Percentiles rank a stretch among this genome's conserved stretches.
These are phyloP conservation scores for Mycena venus DNA, from an alignment of 768 basidiomycete genomes.

Conservation along the genomic window DNA sequence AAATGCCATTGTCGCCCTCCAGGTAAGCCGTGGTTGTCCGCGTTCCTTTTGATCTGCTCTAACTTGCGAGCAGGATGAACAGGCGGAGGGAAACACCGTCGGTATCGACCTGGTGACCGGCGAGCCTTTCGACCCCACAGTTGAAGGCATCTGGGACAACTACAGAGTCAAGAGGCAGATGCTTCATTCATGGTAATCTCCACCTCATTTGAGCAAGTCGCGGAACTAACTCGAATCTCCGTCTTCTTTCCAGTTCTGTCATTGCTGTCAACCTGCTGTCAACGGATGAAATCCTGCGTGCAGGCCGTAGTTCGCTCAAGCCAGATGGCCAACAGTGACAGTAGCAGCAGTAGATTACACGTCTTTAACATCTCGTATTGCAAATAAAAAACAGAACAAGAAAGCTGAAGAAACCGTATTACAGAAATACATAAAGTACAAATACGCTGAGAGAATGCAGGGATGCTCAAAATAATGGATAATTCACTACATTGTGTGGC, in stretches of 20 bases:
- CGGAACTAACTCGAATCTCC: constrained; percentile 36
- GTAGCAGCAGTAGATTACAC: constrained; percentile 23
- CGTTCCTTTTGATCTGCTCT: not conserved
- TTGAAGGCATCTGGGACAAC: constrained; percentile 98
- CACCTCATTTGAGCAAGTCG: not conserved
- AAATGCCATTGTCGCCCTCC: constrained; percentile 91
- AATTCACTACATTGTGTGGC: constrained; percentile 24
- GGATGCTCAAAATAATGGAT: constrained; percentile 17
- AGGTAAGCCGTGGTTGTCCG: constrained; percentile 60
- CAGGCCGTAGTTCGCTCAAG: constrained; percentile 89
- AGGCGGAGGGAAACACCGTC: constrained; percentile 92
- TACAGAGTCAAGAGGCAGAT: constrained; percentile 99
- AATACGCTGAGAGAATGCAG: not conserved
- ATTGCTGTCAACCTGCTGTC: constrained; percentile 96
- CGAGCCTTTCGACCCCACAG: constrained; percentile 95
- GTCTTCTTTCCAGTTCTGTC: constrained; percentile 70
- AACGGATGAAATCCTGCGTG: constrained; percentile 95
- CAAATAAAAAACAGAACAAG: constrained; percentile 12
- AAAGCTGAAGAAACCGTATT: constrained; percentile 23
- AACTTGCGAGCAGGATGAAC: constrained; percentile 77
- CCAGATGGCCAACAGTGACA: constrained; percentile 77
- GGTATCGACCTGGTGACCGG: constrained; percentile 94
- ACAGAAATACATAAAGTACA: constrained; percentile 36
- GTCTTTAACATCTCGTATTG: not conserved
- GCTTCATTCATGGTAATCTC: constrained; percentile 92